Evolutionary conservation across 2,329 filamentous ascomycete species (phyloP).

Genomic region (Cytospora leucostoma): DNA sequence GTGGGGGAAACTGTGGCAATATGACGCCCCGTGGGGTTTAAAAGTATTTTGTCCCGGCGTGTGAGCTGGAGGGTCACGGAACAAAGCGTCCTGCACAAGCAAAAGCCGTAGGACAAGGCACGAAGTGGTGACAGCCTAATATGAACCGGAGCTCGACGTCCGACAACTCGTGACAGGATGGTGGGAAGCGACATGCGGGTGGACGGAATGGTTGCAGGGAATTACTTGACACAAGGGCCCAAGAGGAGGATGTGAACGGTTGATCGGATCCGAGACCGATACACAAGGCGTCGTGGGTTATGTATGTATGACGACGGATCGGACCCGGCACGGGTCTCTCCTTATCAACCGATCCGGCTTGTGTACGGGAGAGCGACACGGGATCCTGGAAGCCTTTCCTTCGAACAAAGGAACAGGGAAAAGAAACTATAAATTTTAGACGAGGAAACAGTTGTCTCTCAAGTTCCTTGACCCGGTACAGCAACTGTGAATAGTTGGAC

Average conservation of each 20-base stretch:
- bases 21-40: slow-evolving; percentile 18
- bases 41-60: background rate
- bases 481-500: too few relatives aligned
- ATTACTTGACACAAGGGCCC: background rate
- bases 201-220: background rate
- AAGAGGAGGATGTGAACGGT: background rate
- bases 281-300: background rate
- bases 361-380: background rate
- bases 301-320: background rate
- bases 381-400: too few relatives aligned
- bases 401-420: too few relatives aligned
- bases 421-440: too few relatives aligned
- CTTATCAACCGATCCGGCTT: background rate
- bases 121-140: background rate
- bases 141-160: slow-evolving; percentile 16
- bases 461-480: too few relatives aligned
- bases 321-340: background rate
- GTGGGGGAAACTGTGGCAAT: slow-evolving; percentile 6
- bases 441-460: too few relatives aligned
- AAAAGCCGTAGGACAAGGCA: background rate
- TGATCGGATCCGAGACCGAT: background rate
- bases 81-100: background rate
- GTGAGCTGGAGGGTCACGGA: background rate
- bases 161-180: background rate
- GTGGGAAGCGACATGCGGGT: slow-evolving; percentile 14